Evolutionary conservation across 306 rosid species (phyloP), one percentile per base, ranked within the genome.

Genomic region (Malus asiatica): DNA sequence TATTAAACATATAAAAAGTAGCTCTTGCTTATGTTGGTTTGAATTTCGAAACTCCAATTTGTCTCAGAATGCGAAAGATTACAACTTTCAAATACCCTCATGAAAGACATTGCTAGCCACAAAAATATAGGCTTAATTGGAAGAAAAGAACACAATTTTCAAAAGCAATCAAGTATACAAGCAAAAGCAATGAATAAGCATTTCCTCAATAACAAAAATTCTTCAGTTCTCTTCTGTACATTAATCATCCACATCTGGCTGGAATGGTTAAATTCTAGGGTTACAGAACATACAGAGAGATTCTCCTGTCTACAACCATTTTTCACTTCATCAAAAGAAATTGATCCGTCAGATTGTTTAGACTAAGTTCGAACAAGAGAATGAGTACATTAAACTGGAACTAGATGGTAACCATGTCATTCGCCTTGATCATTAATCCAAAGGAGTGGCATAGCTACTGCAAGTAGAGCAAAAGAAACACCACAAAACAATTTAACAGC

Each of bases 401-500:
- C 92, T 18, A 91, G 97, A 84, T 80, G 78, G 79, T 70, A 79
- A 32, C 79, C 83, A 22, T 74, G 33, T 5, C 42, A 42, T 64
- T 87, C 89, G 18, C 32, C 63, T 29, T 84, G 90, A 73, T 80
- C 87, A 48, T 69, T 86, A 79, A 85, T 83, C 98, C 86, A 85
- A 19, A 90, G 71, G 15, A 88, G 75, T 32, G 88, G 86, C 60
- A 87, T 70, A 70, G 75, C 81, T 57, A 85, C 76, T 19, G 88
- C 96, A 53, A 89, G 74, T 16, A 86, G 42, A 25, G 80, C 83
- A 61, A 90, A 81, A 55, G 89, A 83, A 60, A 90, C 77, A 79
- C 88, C 87, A 58, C 86, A 92, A 18, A 90, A 79, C 75, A 94
- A 71, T 78, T 80, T 88, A 19, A 72, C 52, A 30, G 77, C 86